Evolutionary conservation across 1,284 basidiomycete genomes (phyloP).

Genomic region (Sutorius eximius): DNA sequence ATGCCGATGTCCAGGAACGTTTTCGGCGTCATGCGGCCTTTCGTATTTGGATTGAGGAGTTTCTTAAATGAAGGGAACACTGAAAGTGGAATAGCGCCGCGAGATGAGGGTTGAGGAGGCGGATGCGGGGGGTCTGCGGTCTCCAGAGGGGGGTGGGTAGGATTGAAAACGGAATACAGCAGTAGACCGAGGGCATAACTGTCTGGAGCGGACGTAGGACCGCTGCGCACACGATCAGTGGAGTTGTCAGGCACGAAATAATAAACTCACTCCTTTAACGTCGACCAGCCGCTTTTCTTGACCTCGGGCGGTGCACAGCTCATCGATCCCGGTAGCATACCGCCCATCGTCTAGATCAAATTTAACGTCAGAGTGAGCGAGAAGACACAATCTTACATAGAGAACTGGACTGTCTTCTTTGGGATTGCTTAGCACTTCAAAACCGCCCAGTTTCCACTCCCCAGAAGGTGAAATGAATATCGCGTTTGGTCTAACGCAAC

Average conservation of each 20-base stretch:
- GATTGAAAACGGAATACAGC: conserved; percentile 85
- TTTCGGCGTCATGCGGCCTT: conserved; percentile 74
- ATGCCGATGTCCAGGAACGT: conserved; percentile 81
- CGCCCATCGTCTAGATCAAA: conserved; percentile 63
- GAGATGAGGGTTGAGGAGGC: conserved; percentile 69
- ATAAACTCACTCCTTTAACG: conserved; percentile 72
- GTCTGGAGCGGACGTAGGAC: conserved; percentile 73
- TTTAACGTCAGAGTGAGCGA: conserved; percentile 9
- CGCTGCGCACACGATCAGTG: conserved; percentile 42
- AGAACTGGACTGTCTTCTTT: conserved; percentile 76
- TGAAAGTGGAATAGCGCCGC: conserved; percentile 75
- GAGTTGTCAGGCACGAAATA: background rate
- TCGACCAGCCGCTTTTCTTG: conserved; percentile 85
- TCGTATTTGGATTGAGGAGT: conserved; percentile 86
- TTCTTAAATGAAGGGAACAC: conserved; percentile 86
- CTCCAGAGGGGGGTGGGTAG: conserved; percentile 66
- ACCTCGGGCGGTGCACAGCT: conserved; percentile 82
- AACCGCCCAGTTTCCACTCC: conserved; percentile 96
- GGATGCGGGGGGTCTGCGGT: conserved; percentile 70
- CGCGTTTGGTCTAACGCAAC: conserved; percentile 75
- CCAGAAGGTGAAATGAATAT: conserved; percentile 90
- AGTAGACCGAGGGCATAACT: conserved; percentile 86
- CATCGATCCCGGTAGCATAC: conserved; percentile 61
- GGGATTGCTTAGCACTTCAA: conserved; percentile 84
- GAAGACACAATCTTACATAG: conserved; percentile 59